Evolutionary conservation across 805 yeast genomes (phyloP), one percentile per base, ranked within the genome.

Genomic region (Kuraishia hungarica): DNA sequence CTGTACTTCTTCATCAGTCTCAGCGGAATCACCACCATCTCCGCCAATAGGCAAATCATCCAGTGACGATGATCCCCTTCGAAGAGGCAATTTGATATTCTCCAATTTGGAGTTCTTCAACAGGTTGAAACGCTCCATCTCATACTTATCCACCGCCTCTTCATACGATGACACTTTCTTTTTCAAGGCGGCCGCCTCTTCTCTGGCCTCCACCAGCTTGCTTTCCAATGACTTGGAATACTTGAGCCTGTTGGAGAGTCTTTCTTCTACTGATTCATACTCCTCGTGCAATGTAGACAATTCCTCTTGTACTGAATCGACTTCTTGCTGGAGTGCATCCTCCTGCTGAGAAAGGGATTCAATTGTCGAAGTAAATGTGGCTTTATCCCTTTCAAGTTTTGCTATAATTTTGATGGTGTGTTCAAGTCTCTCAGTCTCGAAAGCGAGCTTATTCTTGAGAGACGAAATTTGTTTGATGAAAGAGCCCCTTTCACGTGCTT

Each of bases 51-150:
- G 85, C 23, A 89, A 71, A 24, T 72, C 76, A 20, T 81, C 86
- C 39, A 87, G 68, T 13, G 82, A 74, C 15, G 43, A 13, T 35
- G 43, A 35, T 0, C 91, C 91, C 24, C 79, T 80, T 5, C 66
- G 61, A 29, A 89, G 67, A 1, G 96, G 96, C 17, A 90, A 63
- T 15, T 75, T 72, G 22, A 87, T 74, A 55, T 80, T 85, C 54
- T 88, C 88, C 56, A 92, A 77, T 62, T 87, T 89, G 69, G 96
- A 88, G 59, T 81, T 82, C 59, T 84, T 83, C 57, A 91, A 73
- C 20, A 81, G 72, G 58, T 80, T 79, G 8, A 81, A 70, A 62
- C 85, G 79, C 52, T 83, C 88, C 35, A 81, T 64, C 57, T 79
- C 81, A 4, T 74, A 62, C 56, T 78, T 79, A 47, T 84, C 83